Percentiles rank a stretch among this genome's conserved stretches.
phyloP scores from a whole-genome alignment of 345 rosid genomes.

The Hibiscus mutabilis region DNA sequence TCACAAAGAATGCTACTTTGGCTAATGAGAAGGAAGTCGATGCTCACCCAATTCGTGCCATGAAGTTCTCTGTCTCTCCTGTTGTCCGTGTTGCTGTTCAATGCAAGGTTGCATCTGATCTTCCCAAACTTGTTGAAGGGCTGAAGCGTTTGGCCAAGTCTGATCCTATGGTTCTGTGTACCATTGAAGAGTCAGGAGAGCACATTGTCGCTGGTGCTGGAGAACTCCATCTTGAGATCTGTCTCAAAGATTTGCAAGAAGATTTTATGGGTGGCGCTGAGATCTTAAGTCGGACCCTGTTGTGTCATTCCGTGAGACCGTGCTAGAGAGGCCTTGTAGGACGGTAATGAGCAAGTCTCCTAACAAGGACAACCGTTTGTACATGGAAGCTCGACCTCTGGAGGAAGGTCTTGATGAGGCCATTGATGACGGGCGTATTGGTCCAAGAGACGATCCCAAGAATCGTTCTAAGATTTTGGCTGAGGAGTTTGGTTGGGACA shows the following conservation, averaged over 20 bases:
- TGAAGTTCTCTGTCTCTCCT: constrained; percentile 80
- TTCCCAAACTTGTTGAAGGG: constrained; percentile 76
- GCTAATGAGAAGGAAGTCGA: constrained; percentile 70
- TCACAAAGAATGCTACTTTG: too few relatives aligned
- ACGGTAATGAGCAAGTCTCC: constrained; percentile 50
- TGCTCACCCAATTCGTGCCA: constrained; percentile 76
- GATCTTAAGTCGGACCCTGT: constrained; percentile 48
- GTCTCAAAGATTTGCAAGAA: constrained; percentile 45
- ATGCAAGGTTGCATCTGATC: constrained; percentile 62
- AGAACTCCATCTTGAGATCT: constrained; percentile 48
- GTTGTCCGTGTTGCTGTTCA: constrained; percentile 62
- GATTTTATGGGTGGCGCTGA: constrained; percentile 62
- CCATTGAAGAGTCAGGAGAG: constrained; percentile 65
- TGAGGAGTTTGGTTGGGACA: constrained; percentile 55
- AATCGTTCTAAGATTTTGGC: constrained; percentile 37
- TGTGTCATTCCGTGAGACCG: constrained; percentile 59
- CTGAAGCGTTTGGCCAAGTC: constrained; percentile 69
- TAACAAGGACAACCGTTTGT: constrained; percentile 53
- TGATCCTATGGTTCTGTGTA: constrained; percentile 71
- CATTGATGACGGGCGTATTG: constrained; percentile 43
- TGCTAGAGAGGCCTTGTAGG: constrained; percentile 45
- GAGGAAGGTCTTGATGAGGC: constrained; percentile 53
- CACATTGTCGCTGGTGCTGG: constrained; percentile 57
- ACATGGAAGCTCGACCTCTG: constrained; percentile 51
- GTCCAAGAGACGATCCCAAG: constrained; percentile 54